Base-by-base conservation (phyloP, 1,284 basidiomycete genomes). In the Meripilus lineatus region DNA sequence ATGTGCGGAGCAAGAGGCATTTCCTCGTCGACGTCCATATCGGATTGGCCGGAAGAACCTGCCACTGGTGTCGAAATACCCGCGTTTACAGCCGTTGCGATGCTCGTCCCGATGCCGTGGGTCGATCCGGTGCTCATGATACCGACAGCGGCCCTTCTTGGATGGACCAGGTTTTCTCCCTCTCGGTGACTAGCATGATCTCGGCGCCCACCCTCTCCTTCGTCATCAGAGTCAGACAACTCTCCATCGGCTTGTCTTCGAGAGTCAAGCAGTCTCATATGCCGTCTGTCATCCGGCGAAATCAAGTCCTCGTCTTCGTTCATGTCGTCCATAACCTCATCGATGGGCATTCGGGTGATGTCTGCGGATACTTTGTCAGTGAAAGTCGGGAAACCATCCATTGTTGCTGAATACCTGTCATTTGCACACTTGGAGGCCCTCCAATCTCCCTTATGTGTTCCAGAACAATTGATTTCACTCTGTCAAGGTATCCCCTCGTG, bases 401-500 rank as follows among this genome's bases (percentile, higher is more conserved):
- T 33, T 11, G 23, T 15, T 24, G 7, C n/a, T 32, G n/a, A 8
- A 10, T 30, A 90, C 91, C 81, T 56, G 80, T 74, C 80, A 93
- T 85, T 55, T 93, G 93, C 5, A 95, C 87, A 60, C 92, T 87
- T 1, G 93, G 94, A 11, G 93, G 92, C 1, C 88, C 88, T 5
- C 85, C 86, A 44, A 84, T 78, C 50, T 89, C 81, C 49, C 91
- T 74, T 50, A 98, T 64, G 55, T 95, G 88, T 56, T 98, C 93
- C 65, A 98, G 82, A 4, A 97, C 90, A 40, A 94, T 91, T 44
- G 82, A 79, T 63, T 91, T 93, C 50, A 98, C 84, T 49, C 95
- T 91, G 44, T 96, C 89, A 39, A 99, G 74, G 62, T 99, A 99
- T 53, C 89, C 88, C 7, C 80, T 80, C 2, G 91, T 91, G 62